These are phyloP conservation scores for Salix exigua DNA, from an alignment of 345 rosid species.

Conservation along the genomic window DNA sequence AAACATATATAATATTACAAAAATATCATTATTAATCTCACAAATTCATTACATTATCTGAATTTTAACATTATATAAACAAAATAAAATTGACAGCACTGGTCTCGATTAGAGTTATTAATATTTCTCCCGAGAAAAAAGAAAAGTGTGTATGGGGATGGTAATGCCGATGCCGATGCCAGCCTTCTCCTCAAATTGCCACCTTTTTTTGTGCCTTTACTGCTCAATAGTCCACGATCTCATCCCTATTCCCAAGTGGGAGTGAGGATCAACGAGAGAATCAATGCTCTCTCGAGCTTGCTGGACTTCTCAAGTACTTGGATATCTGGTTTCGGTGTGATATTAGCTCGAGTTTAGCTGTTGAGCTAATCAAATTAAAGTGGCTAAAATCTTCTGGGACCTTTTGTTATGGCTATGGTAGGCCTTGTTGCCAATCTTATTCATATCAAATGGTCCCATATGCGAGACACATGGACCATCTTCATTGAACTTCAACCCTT, in stretches of 20 bases:
- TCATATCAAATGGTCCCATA: slow-evolving; percentile 17
- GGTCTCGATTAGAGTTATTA: neutral
- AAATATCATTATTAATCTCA: too few species aligned
- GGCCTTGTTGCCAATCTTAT: neutral
- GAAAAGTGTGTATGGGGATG: neutral
- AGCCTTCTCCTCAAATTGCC: slow-evolving; percentile 1
- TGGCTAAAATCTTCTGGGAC: neutral
- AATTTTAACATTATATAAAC: too few species aligned
- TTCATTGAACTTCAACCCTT: slow-evolving; percentile 1
- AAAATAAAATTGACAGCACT: too few species aligned
- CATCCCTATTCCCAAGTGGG: slow-evolving; percentile 17
- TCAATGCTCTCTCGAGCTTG: slow-evolving; percentile 6
- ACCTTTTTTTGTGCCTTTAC: slow-evolving; percentile 10
- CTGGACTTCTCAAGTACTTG: slow-evolving; percentile 4
- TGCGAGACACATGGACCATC: slow-evolving; percentile 9
- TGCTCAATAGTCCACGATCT: slow-evolving; percentile 1
- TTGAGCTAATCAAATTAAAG: slow-evolving; percentile 12
- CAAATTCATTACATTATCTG: too few species aligned
- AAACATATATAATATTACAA: too few species aligned
- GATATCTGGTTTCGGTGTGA: slow-evolving; percentile 2
- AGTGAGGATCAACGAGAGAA: slow-evolving; percentile 17
- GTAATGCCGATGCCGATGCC: slow-evolving; percentile 20
- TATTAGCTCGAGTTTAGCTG: slow-evolving; percentile 11
- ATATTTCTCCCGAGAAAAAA: neutral
- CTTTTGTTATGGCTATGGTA: neutral